These are phyloP conservation scores for Juglanconis oblonga DNA, from an alignment of 2,329 filamentous ascomycete genomes.

Conservation along the genomic window DNA sequence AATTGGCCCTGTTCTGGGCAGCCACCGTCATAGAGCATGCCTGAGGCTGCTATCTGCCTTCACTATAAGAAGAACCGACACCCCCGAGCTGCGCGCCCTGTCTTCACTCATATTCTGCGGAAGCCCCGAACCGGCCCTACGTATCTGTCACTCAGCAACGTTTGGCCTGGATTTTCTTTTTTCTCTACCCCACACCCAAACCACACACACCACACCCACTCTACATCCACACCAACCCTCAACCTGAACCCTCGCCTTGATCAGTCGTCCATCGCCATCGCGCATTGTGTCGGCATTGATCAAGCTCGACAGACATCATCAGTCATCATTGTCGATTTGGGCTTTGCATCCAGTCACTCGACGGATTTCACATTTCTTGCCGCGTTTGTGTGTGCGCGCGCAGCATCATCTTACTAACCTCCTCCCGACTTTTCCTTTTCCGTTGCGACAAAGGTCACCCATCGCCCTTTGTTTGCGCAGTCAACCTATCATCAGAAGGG, in stretches of 20 bases:
- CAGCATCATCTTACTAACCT: not conserved
- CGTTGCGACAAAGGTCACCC: constrained; percentile 5
- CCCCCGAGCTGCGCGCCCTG: constrained; percentile 41
- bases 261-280: not conserved
- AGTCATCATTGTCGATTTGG: not conserved
- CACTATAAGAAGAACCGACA: constrained; percentile 22
- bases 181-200: constrained; percentile 30
- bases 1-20: constrained; percentile 31
- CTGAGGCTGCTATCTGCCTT: constrained; percentile 27
- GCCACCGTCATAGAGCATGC: constrained; percentile 32
- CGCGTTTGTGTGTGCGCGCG: constrained; percentile 16
- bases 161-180: constrained; percentile 39
- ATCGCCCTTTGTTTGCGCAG: constrained; percentile 11
- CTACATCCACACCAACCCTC: constrained; percentile 1
- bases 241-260: not conserved
- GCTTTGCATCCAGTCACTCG: not conserved
- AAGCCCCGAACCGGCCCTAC: constrained; percentile 55
- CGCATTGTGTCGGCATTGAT: not conserved
- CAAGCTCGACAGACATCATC: constrained; percentile 5
- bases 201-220: constrained; percentile 26
- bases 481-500: constrained; percentile 7
- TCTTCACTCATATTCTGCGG: constrained; percentile 46
- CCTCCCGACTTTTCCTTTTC: not conserved
- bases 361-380: constrained; percentile 1
- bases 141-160: constrained; percentile 42